Conservation (phyloP, 257 asterid species). For the Pogostemon cablin region DNA sequence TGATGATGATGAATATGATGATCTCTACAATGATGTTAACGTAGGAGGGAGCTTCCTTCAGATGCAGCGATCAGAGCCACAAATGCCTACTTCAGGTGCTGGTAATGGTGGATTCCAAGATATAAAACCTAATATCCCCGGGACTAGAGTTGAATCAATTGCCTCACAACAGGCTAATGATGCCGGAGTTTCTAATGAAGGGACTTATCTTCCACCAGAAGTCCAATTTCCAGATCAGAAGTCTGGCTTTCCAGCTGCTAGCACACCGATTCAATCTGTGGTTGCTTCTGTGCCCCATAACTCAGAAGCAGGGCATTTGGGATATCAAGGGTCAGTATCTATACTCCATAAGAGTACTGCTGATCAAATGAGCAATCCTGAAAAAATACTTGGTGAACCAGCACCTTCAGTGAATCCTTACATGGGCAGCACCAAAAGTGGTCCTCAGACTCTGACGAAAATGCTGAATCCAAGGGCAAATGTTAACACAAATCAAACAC, state of each 20-base stretch:
- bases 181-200: constrained; percentile 51
- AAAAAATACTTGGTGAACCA: constrained; percentile 50
- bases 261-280: constrained; percentile 38
- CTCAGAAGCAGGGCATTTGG: constrained; percentile 56
- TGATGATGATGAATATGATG: constrained; percentile 92
- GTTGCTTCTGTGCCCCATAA: constrained; percentile 50
- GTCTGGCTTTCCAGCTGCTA: constrained; percentile 39
- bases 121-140: constrained; percentile 47
- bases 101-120: constrained; percentile 55
- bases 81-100: constrained; percentile 41
- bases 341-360: constrained; percentile 44
- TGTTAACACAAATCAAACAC: constrained; percentile 46
- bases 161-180: constrained; percentile 45
- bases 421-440: constrained; percentile 50
- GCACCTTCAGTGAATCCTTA: constrained; percentile 45
- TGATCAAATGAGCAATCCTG: constrained; percentile 45
- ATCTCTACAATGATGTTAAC: constrained; percentile 92
- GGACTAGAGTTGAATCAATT: constrained; percentile 43
- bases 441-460: constrained; percentile 48
- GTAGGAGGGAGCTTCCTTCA: constrained; percentile 89
- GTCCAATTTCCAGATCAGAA: constrained; percentile 59
- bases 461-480: constrained; percentile 42
- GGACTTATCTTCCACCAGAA: constrained; percentile 39
- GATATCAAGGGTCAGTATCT: constrained; percentile 53
- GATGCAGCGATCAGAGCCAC: constrained; percentile 59